phyloP scores from a whole-genome alignment of 2,329 filamentous ascomycete species.

The Alternaria panax region DNA sequence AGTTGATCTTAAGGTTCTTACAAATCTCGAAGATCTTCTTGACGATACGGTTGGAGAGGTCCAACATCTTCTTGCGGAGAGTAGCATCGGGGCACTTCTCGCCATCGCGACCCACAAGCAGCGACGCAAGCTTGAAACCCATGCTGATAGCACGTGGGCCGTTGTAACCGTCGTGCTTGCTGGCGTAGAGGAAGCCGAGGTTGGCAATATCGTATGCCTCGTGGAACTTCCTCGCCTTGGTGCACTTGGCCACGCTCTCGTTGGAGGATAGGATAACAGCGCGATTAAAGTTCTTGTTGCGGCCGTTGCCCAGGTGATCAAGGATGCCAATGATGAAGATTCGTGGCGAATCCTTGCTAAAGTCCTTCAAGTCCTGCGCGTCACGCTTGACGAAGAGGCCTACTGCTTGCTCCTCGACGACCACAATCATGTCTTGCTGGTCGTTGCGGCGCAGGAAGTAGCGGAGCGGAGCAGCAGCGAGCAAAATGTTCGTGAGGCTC shows the following conservation, averaged over 20 bases:
- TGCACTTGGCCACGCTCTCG: slow-evolving; percentile 32
- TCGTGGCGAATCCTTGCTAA: slow-evolving; percentile 40
- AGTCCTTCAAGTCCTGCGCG: slow-evolving; percentile 34
- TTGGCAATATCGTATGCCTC: slow-evolving; percentile 47
- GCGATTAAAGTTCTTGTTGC: slow-evolving; percentile 40
- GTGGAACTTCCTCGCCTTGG: slow-evolving; percentile 40
- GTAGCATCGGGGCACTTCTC: slow-evolving; percentile 41
- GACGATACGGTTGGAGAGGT: slow-evolving; percentile 52
- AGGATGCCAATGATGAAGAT: slow-evolving; percentile 42
- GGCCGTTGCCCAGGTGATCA: slow-evolving; percentile 40
- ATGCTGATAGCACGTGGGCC: slow-evolving; percentile 44
- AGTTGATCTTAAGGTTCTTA: slow-evolving; percentile 52
- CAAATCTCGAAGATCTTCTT: slow-evolving; percentile 52
- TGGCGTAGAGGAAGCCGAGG: slow-evolving; percentile 43
- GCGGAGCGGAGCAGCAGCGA: slow-evolving; percentile 43
- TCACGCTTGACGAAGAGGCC: slow-evolving; percentile 40
- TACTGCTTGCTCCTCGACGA: slow-evolving; percentile 39
- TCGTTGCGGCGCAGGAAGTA: slow-evolving; percentile 35
- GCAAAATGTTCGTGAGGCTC: slow-evolving; percentile 46
- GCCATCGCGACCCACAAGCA: slow-evolving; percentile 42
- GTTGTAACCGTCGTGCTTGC: slow-evolving; percentile 43
- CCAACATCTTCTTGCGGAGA: slow-evolving; percentile 51
- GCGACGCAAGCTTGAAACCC: slow-evolving; percentile 48
- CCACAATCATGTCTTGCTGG: slow-evolving; percentile 31
- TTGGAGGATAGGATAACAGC: slow-evolving; percentile 39